Percentiles rank a stretch among this genome's conserved stretches.
Evolutionary conservation across 1,139 yeast species (phyloP).

Genomic region (Scheffersomyces stambukii): DNA sequence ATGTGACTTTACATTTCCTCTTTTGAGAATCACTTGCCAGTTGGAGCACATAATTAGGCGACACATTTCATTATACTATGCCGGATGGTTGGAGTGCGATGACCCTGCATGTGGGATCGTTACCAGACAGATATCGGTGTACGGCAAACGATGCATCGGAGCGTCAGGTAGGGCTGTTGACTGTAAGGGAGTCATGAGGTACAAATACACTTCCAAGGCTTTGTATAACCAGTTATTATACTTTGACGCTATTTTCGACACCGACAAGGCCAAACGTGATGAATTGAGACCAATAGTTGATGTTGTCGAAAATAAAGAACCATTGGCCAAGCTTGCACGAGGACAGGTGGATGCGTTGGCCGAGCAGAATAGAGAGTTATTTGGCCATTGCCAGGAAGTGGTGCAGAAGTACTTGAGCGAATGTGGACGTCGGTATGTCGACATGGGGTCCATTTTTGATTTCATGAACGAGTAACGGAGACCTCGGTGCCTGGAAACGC

Average conservation of each 20-base stretch:
- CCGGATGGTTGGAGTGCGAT: slow-evolving; percentile 82
- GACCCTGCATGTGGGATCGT: slow-evolving; percentile 77
- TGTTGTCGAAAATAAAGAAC: slow-evolving; percentile 23
- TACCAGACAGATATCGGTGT: slow-evolving; percentile 85
- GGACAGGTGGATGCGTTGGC: slow-evolving; percentile 70
- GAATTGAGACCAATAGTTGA: slow-evolving; percentile 48
- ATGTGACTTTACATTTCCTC: slow-evolving; percentile 51
- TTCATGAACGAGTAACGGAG: slow-evolving; percentile 29
- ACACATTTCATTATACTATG: slow-evolving; percentile 73
- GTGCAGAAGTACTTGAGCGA: slow-evolving; percentile 72
- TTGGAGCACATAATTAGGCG: slow-evolving; percentile 66
- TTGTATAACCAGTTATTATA: slow-evolving; percentile 85
- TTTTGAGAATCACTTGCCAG: slow-evolving; percentile 62
- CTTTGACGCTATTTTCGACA: slow-evolving; percentile 74
- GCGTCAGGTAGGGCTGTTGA: slow-evolving; percentile 55
- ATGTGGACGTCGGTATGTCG: slow-evolving; percentile 90
- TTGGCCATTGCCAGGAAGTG: slow-evolving; percentile 55
- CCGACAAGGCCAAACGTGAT: slow-evolving; percentile 65
- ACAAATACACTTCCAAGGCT: slow-evolving; percentile 71
- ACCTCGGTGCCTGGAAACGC: too few species aligned
- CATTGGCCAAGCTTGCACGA: slow-evolving; percentile 39
- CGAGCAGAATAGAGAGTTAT: slow-evolving; percentile 71
- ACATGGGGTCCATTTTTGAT: slow-evolving; percentile 77
- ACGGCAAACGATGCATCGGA: slow-evolving; percentile 82
- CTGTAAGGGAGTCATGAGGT: slow-evolving; percentile 84